Percentiles rank a stretch among this genome's conserved stretches.
These are phyloP conservation scores for Aphanomyces euteiches DNA, from an alignment of 352 stramenopile species.

Conservation along the genomic window DNA sequence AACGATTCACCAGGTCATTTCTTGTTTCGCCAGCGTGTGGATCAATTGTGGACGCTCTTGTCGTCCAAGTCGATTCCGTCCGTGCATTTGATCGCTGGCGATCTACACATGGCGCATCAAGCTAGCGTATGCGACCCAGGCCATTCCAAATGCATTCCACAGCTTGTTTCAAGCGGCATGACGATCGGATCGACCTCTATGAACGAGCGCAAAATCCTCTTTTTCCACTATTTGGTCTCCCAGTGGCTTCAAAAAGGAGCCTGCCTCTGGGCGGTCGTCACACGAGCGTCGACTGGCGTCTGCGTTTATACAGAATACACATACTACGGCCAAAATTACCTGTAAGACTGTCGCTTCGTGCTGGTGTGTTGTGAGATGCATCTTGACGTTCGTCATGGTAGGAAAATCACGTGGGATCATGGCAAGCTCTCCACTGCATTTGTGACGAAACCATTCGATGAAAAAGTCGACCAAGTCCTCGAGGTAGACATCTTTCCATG, in stretches of 20 bases:
- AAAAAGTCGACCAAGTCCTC: neutral
- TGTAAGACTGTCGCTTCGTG: slow-evolving; percentile 35
- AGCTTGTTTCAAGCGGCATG: slow-evolving; percentile 62
- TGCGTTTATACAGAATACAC: slow-evolving; percentile 41
- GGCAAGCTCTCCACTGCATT: neutral
- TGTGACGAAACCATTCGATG: slow-evolving; percentile 6
- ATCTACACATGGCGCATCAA: slow-evolving; percentile 58
- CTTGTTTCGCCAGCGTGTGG: slow-evolving; percentile 41
- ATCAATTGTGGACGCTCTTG: slow-evolving; percentile 31
- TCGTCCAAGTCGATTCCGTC: slow-evolving; percentile 25
- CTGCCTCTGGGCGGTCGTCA: neutral
- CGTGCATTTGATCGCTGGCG: slow-evolving; percentile 51
- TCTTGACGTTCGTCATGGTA: neutral
- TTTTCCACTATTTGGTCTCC: slow-evolving; percentile 53
- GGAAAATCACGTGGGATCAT: slow-evolving; percentile 7
- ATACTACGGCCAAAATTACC: slow-evolving; percentile 65
- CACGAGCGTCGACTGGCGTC: slow-evolving; percentile 32
- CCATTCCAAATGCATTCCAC: slow-evolving; percentile 42
- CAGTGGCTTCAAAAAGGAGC: slow-evolving; percentile 36
- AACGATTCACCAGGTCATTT: slow-evolving; percentile 17
- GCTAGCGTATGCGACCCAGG: slow-evolving; percentile 41
- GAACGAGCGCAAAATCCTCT: slow-evolving; percentile 47
- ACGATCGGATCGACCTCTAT: slow-evolving; percentile 60
- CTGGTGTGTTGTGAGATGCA: neutral
- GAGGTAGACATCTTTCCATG: neutral